Evolutionary conservation across 495 filamentous ascomycete species (phyloP), one percentile per base, ranked within the genome.

Genomic region (Hypoxylon intermedium): DNA sequence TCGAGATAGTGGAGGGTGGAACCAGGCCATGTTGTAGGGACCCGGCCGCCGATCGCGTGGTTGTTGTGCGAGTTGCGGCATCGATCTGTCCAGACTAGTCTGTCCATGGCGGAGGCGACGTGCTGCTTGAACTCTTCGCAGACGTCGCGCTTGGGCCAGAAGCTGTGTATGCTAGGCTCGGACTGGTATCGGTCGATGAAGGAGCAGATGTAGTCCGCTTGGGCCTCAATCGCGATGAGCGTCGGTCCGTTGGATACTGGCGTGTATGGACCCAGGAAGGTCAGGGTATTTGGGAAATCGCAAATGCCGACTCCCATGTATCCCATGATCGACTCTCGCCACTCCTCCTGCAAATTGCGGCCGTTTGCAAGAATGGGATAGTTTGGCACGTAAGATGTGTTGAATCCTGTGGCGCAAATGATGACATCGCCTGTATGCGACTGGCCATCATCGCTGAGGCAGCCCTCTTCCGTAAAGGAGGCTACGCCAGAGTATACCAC

Each of bases 1-100:
- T 87, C 79, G 44, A 83, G 77, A 63, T 79, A 85, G 54, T 82
- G 79, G 7, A 80, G 63, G 5, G 70, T 67, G 20, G 69, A 77
- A 0, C 80, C 80, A 1, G 76, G 72, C 60, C 76, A 82, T 4
- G 75, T 65, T 5, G 74, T 77, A 16, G 75, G 77, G 12, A 81
- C 72, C 7, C 73, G 68, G 3, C 79, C 78, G 36, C 76, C 69
- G 1, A 71, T 61, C 12, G 42, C 63, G 16, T 72, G 73, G 9
- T 74, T 71, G 60, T 82, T 83, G 51, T 79, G 80, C 72, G 78
- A 82, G 38, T 74, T 79, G 42, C 70, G 69, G 50, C 79, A 81
- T n/a, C 67, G 63, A 34, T 72, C 76, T 0, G 74, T 70, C 78
- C 79, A 82, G 13, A 76, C 75, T 2, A 75, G 63, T 3, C 69